Evolutionary conservation across 2,329 filamentous ascomycete genomes (phyloP).

Genomic region (Setomelanomma holmii): DNA sequence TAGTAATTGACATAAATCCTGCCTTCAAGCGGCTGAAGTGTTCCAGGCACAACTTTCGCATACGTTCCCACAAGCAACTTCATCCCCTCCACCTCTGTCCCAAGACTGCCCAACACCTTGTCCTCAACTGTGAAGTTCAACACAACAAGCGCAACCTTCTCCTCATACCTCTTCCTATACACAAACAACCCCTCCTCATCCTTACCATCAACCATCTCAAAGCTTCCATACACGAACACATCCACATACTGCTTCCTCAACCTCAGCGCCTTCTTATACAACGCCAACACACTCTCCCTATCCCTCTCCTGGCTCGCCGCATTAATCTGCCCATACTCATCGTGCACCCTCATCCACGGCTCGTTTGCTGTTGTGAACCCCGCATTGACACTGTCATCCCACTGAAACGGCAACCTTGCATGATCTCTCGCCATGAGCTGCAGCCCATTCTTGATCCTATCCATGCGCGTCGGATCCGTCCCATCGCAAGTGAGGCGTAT

Average conservation of each 20-base stretch:
- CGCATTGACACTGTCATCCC: slow-evolving; percentile 65
- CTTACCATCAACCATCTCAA: slow-evolving; percentile 60
- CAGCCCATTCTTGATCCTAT: slow-evolving; percentile 56
- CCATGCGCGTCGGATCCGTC: slow-evolving; percentile 40
- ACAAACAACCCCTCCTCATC: slow-evolving; percentile 63
- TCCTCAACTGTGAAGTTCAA: slow-evolving; percentile 47
- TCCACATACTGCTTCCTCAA: slow-evolving; percentile 67
- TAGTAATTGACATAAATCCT: slow-evolving; percentile 46
- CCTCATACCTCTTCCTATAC: slow-evolving; percentile 45
- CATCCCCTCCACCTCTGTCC: slow-evolving; percentile 15
- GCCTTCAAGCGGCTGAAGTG: slow-evolving; percentile 46
- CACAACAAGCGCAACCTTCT: slow-evolving; percentile 44
- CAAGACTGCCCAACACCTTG: slow-evolving; percentile 16
- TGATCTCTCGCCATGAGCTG: slow-evolving; percentile 71
- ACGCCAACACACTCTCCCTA: slow-evolving; percentile 62
- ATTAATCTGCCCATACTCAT: slow-evolving; percentile 66
- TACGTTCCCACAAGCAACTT: slow-evolving; percentile 57
- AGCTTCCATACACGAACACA: slow-evolving; percentile 72
- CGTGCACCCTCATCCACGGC: slow-evolving; percentile 76
- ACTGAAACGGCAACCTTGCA: slow-evolving; percentile 75
- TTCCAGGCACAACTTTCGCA: slow-evolving; percentile 22
- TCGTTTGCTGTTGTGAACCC: slow-evolving; percentile 69
- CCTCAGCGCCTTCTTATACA: slow-evolving; percentile 67
- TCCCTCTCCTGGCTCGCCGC: slow-evolving; percentile 62
- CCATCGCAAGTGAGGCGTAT: slow-evolving; percentile 36